Evolutionary conservation across 2,329 filamentous ascomycete species (phyloP).

Genomic region (Fusarium fujikuroi): DNA sequence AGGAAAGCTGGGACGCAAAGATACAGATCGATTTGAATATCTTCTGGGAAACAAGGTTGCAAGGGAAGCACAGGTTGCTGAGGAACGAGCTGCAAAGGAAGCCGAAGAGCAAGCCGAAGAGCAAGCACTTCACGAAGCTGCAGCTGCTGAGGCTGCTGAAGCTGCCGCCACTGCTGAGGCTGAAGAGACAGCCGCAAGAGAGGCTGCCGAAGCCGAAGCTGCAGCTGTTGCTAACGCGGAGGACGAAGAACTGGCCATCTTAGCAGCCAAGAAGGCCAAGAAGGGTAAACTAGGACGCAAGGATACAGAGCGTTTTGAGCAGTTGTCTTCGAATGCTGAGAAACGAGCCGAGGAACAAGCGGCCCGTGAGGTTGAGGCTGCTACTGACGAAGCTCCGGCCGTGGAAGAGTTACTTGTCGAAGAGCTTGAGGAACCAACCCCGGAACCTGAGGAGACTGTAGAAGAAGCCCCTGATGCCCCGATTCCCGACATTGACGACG

Average conservation of each 20-base stretch:
- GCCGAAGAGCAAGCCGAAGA: slow-evolving; percentile 45
- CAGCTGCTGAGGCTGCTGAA: slow-evolving; percentile 43
- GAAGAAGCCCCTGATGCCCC: slow-evolving; percentile 10
- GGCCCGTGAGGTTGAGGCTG: slow-evolving; percentile 34
- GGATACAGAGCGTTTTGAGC: slow-evolving; percentile 37
- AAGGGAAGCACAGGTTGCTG: slow-evolving; percentile 43
- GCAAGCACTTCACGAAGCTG: slow-evolving; percentile 38
- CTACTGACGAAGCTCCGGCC: slow-evolving; percentile 5
- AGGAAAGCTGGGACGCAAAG: slow-evolving; percentile 39
- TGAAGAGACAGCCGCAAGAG: slow-evolving; percentile 37
- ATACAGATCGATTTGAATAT: slow-evolving; percentile 30
- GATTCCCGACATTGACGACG: slow-evolving; percentile 8
- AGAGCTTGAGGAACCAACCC: slow-evolving; percentile 12
- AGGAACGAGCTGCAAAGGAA: slow-evolving; percentile 46
- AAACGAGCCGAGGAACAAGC: slow-evolving; percentile 32
- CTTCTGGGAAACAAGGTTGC: slow-evolving; percentile 32
- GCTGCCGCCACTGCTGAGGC: slow-evolving; percentile 34
- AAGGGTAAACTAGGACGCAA: slow-evolving; percentile 47
- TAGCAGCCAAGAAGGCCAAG: slow-evolving; percentile 52
- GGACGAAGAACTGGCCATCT: slow-evolving; percentile 56
- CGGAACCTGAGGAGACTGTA: slow-evolving; percentile 11
- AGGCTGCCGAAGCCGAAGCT: slow-evolving; percentile 36
- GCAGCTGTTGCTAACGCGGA: slow-evolving; percentile 37
- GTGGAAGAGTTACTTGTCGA: background rate
- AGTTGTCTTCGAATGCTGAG: slow-evolving; percentile 29